Evolutionary conservation across 768 basidiomycete genomes (phyloP).

Genomic region (Suillus clintonianus): DNA sequence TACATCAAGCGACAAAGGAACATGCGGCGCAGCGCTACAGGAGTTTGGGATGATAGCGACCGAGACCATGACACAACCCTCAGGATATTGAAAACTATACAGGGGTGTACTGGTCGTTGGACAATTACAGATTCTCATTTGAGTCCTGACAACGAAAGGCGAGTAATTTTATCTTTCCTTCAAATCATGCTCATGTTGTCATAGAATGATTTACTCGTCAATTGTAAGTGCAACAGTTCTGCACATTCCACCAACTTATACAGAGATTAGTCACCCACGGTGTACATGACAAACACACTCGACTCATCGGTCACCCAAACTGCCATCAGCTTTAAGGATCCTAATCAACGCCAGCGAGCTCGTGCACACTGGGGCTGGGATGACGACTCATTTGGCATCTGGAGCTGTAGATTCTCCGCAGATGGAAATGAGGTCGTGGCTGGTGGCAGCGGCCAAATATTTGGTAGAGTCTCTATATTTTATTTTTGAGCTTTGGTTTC

Average conservation of each 20-base stretch:
- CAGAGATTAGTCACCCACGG: constrained; percentile 59
- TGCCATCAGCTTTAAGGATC: constrained; percentile 61
- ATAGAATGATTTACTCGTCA: constrained; percentile 89
- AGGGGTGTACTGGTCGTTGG: constrained; percentile 80
- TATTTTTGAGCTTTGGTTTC: background rate
- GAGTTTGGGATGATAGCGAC: constrained; percentile 25
- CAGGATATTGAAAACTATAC: constrained; percentile 62
- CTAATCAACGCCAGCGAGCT: constrained; percentile 35
- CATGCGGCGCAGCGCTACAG: constrained; percentile 14
- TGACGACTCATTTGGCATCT: constrained; percentile 70
- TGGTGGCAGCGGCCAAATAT: constrained; percentile 82
- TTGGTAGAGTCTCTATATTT: constrained; percentile 45
- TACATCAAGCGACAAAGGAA: constrained; percentile 17
- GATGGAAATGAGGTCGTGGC: constrained; percentile 96
- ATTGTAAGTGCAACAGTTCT: constrained; percentile 52
- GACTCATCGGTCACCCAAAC: constrained; percentile 63
- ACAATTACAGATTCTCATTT: constrained; percentile 95
- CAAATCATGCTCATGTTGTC: constrained; percentile 7
- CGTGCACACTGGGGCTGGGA: constrained; percentile 37
- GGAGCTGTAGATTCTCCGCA: constrained; percentile 94
- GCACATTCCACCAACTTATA: constrained; percentile 9
- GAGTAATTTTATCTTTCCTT: constrained; percentile 14
- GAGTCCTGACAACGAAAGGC: constrained; percentile 87
- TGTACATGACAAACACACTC: constrained; percentile 72
- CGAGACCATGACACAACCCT: constrained; percentile 51